Evolutionary conservation across 257 asterid species (phyloP).

Genomic region (Lavandula angustifolia): DNA sequence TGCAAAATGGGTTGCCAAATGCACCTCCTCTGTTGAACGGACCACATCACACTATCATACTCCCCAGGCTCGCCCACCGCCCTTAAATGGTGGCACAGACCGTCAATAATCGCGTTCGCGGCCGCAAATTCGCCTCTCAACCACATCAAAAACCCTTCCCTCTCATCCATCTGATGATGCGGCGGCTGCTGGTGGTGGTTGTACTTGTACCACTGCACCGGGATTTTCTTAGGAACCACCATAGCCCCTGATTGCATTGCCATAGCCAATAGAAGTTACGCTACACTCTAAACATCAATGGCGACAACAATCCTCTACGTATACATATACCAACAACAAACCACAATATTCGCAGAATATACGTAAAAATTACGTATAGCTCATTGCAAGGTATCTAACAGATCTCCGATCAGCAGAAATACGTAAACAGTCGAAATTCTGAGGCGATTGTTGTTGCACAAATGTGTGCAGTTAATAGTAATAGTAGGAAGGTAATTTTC

Average conservation of each 20-base stretch:
- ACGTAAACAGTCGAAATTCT: slow-evolving; percentile 24
- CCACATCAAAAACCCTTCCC: slow-evolving; percentile 79
- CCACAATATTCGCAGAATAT: slow-evolving; percentile 1
- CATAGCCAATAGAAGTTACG: slow-evolving; percentile 32
- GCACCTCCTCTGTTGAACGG: slow-evolving; percentile 74
- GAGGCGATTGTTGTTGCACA: slow-evolving; percentile 22
- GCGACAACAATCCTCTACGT: slow-evolving; percentile 10
- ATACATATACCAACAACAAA: not conserved
- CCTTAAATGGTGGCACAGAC: slow-evolving; percentile 78
- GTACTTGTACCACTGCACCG: slow-evolving; percentile 52
- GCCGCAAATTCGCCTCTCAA: slow-evolving; percentile 90
- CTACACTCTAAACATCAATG: slow-evolving; percentile 12
- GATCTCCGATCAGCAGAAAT: slow-evolving; percentile 39
- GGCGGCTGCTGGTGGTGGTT: slow-evolving; percentile 48
- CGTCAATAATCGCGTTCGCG: slow-evolving; percentile 86
- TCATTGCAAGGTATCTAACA: slow-evolving; percentile 39
- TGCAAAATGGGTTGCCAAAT: slow-evolving; percentile 75
- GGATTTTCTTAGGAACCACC: slow-evolving; percentile 53
- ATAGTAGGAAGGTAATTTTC: slow-evolving; percentile 32
- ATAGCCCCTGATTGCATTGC: slow-evolving; percentile 60
- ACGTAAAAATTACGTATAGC: slow-evolving; percentile 30
- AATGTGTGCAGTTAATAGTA: slow-evolving; percentile 31
- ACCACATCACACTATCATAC: slow-evolving; percentile 69
- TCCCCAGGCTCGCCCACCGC: slow-evolving; percentile 70
- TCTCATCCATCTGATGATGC: slow-evolving; percentile 56